Percentiles rank a stretch among this genome's conserved stretches.
Conservation (phyloP, 2,329 filamentous ascomycete species). For the Penicillium sp. region DNA sequence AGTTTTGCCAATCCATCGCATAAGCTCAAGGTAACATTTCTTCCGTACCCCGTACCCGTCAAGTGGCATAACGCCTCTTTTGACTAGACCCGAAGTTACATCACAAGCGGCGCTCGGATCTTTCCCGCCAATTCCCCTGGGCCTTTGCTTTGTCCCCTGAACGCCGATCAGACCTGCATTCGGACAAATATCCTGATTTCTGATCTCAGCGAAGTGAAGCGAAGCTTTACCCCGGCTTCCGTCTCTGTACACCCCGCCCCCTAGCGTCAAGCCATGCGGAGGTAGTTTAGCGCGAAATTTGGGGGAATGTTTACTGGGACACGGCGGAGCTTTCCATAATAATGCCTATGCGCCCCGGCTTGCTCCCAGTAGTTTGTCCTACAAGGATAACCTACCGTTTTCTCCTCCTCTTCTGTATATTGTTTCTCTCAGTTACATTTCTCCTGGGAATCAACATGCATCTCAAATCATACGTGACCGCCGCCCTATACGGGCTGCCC, state of each 20-base stretch:
- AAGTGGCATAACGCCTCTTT: constrained; percentile 21
- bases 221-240: constrained; percentile 23
- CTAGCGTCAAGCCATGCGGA: constrained; percentile 27
- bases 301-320: constrained; percentile 17
- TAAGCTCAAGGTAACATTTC: constrained; percentile 3
- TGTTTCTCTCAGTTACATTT: constrained; percentile 30
- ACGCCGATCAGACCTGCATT: constrained; percentile 18
- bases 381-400: constrained; percentile 30
- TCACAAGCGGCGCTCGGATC: constrained; percentile 17
- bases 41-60: constrained; percentile 13
- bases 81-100: constrained; percentile 15
- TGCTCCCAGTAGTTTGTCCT: constrained; percentile 29
- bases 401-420: constrained; percentile 27
- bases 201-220: no score
- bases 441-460: constrained; percentile 37
- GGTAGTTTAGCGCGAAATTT: constrained; percentile 12
- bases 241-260: constrained; percentile 13
- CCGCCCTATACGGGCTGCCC: constrained; percentile 34
- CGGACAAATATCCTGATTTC: constrained; percentile 21
- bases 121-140: constrained; percentile 16
- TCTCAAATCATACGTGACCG: constrained; percentile 33
- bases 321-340: constrained; percentile 21
- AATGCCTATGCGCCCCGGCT: constrained; percentile 25
- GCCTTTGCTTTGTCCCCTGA: background rate
- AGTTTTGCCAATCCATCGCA: constrained; percentile 23